Conservation (phyloP, 1,284 basidiomycete species). For the Amylostereum areolatum region DNA sequence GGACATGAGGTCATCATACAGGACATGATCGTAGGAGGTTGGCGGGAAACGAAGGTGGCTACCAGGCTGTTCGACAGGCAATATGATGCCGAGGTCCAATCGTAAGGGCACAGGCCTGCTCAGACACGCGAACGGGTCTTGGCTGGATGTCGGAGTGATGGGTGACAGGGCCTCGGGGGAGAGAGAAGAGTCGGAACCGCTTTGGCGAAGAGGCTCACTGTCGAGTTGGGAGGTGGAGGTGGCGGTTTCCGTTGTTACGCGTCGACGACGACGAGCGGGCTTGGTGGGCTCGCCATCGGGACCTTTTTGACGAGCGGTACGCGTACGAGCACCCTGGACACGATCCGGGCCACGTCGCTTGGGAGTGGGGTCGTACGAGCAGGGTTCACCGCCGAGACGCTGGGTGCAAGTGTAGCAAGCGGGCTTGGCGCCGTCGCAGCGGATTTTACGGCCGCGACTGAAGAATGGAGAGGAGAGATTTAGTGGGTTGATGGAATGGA, state of each 20-base stretch:
- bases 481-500: background rate
- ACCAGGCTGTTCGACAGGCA: background rate
- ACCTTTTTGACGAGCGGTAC: constrained; percentile 35
- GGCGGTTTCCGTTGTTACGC: constrained; percentile 10
- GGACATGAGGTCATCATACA: background rate
- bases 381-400: constrained; percentile 31
- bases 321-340: constrained; percentile 56
- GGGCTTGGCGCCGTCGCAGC: constrained; percentile 75
- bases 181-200: no score
- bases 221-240: no score
- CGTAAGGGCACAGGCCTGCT: no score
- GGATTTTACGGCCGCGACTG: constrained; percentile 71
- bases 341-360: constrained; percentile 75
- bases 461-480: constrained; percentile 7
- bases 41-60: constrained; percentile 1
- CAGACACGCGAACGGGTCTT: no score
- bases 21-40: background rate
- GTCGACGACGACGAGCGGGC: constrained; percentile 17
- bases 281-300: constrained; percentile 12
- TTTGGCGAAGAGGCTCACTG: no score
- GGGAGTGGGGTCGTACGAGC: constrained; percentile 61
- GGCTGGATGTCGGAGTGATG: no score
- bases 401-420: constrained; percentile 60
- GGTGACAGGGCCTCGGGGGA: no score
- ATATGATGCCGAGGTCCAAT: no score